phyloP scores from a whole-genome alignment of 176 grass and related monocot genomes.

The Oryza meyeriana region DNA sequence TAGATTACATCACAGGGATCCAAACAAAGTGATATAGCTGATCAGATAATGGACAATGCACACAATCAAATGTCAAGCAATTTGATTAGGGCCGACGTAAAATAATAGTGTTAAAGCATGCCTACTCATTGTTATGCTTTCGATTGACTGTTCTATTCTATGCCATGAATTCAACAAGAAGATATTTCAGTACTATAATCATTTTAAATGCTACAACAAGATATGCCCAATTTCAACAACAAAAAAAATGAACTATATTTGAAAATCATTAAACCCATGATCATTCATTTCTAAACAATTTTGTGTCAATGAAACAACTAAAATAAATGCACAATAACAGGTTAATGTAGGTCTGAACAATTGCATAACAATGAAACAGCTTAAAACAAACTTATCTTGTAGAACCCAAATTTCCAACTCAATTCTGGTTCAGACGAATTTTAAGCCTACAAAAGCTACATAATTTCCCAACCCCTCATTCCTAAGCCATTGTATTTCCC shows the following conservation, averaged over 20 bases:
- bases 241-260: neutral
- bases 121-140: neutral
- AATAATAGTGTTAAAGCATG: too few species aligned
- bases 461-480: neutral
- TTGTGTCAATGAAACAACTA: neutral
- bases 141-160: neutral
- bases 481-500: neutral
- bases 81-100: neutral
- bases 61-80: neutral
- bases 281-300: neutral
- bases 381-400: neutral
- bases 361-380: neutral
- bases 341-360: neutral
- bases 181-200: neutral
- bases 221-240: neutral
- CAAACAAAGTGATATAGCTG: neutral
- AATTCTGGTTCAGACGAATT: neutral
- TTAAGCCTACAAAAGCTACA: conserved; percentile 1
- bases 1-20: neutral
- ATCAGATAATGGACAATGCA: neutral
- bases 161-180: neutral
- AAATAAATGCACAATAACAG: neutral
- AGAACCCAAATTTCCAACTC: neutral
- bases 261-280: neutral
- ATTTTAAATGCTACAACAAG: neutral